Percentiles rank a stretch among this genome's conserved stretches.
Evolutionary conservation across 805 yeast species (phyloP).

Genomic region (Kazachstania kunashirensis): DNA sequence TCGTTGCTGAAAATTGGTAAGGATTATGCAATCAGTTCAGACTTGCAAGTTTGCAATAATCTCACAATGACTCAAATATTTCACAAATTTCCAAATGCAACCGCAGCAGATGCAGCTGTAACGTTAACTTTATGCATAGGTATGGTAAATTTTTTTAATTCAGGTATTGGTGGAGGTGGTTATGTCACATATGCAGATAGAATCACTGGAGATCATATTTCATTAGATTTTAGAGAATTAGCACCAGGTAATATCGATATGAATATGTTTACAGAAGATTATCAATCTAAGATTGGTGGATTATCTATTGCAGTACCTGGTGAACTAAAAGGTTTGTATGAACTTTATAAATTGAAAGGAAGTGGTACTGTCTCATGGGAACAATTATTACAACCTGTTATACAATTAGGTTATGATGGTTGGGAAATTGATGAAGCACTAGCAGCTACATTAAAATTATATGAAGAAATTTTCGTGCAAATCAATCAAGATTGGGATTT

Average conservation of each 20-base stretch:
- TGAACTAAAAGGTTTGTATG: constrained; percentile 74
- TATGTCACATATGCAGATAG: constrained; percentile 39
- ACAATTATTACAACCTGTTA: constrained; percentile 67
- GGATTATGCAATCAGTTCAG: constrained; percentile 31
- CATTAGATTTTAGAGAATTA: constrained; percentile 80
- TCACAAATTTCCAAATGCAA: constrained; percentile 38
- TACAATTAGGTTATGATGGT: constrained; percentile 54
- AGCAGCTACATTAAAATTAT: constrained; percentile 34
- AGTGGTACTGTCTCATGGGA: constrained; percentile 66
- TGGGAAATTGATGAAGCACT: constrained; percentile 44
- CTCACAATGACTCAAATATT: constrained; percentile 23
- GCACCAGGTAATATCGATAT: constrained; percentile 60
- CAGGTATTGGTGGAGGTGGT: constrained; percentile 93
- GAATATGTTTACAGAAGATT: constrained; percentile 48
- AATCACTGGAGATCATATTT: constrained; percentile 33
- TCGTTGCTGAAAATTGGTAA: constrained; percentile 17
- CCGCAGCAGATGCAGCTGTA: constrained; percentile 90
- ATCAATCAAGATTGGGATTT: constrained; percentile 46
- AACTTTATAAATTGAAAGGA: constrained; percentile 49
- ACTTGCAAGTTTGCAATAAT: constrained; percentile 29
- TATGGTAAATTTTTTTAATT: constrained; percentile 65
- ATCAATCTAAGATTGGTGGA: constrained; percentile 63
- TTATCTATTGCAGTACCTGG: constrained; percentile 89
- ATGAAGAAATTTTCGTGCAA: constrained; percentile 27
- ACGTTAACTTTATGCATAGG: constrained; percentile 87